These are phyloP conservation scores for Xerocomus minutiporus DNA, from an alignment of 1,284 basidiomycete species.

Conservation along the genomic window DNA sequence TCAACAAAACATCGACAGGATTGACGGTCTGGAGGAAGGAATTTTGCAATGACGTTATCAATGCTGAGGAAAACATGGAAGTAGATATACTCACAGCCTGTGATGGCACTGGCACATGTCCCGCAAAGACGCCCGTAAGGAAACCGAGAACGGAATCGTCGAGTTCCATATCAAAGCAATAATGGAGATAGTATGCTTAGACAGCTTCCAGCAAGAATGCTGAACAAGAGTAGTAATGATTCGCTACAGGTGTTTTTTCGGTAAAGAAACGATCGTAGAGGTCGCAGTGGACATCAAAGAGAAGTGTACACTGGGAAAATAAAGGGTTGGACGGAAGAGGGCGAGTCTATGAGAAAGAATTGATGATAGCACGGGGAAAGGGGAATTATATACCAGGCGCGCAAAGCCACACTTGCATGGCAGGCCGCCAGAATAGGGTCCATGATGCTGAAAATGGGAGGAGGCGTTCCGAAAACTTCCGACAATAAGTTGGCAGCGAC, in stretches of 20 bases:
- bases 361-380: neutral
- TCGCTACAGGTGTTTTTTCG: neutral
- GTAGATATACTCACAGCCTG: slow-evolving; percentile 11
- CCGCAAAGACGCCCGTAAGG: neutral
- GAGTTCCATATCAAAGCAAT: slow-evolving; percentile 8
- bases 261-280: neutral
- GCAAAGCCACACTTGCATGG: neutral
- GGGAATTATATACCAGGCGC: neutral
- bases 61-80: neutral
- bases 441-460: neutral
- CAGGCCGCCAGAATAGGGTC: neutral
- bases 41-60: neutral
- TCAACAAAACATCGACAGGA: neutral
- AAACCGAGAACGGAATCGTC: neutral
- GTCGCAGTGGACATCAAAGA: neutral
- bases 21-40: neutral
- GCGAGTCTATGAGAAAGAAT: too few species aligned
- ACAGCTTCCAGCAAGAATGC: neutral
- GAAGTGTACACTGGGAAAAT: neutral
- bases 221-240: too few species aligned
- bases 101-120: neutral
- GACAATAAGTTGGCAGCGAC: neutral
- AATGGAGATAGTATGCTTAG: neutral
- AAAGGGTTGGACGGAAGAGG: too few species aligned
- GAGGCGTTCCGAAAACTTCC: neutral